Conservation (phyloP, 2,329 filamentous ascomycete species). For the Penicillium frequentans region DNA sequence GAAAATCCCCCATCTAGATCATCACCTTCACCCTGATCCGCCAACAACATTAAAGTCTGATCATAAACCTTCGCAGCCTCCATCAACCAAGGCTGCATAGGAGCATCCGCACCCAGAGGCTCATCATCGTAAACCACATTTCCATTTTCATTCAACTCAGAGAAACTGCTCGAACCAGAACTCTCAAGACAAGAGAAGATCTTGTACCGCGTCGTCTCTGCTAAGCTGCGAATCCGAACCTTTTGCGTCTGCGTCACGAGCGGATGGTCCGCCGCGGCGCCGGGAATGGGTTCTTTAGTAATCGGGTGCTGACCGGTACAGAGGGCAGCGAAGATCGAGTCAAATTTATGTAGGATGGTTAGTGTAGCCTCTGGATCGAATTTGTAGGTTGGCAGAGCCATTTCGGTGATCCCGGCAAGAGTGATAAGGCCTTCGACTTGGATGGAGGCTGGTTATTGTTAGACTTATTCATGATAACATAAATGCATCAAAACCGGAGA, state of each 20-base stretch:
- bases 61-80: conserved; percentile 77
- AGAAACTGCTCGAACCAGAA: background rate
- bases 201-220: conserved; percentile 65
- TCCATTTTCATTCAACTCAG: background rate
- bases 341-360: conserved; percentile 71
- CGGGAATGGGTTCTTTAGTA: conserved; percentile 65
- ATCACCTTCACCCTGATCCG: conserved; percentile 45
- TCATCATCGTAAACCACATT: conserved; percentile 38
- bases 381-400: conserved; percentile 71
- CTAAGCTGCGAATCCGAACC: conserved; percentile 79
- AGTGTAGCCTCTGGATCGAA: conserved; percentile 70
- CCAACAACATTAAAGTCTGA: conserved; percentile 72
- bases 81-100: conserved; percentile 56
- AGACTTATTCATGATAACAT: background rate
- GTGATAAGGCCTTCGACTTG: conserved; percentile 83
- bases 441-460: conserved; percentile 59
- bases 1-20: background rate
- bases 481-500: too few relatives aligned
- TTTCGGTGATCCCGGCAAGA: conserved; percentile 70
- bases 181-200: conserved; percentile 7
- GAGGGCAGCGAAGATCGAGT: conserved; percentile 78
- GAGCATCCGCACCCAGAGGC: conserved; percentile 43
- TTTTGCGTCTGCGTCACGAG: conserved; percentile 74
- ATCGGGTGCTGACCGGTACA: conserved; percentile 66
- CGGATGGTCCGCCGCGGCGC: conserved; percentile 62